Percentiles rank a stretch among this genome's conserved stretches.
These are phyloP conservation scores for Aspergillaceae sp. DNA, from an alignment of 2,329 filamentous ascomycete species.

Conservation along the genomic window DNA sequence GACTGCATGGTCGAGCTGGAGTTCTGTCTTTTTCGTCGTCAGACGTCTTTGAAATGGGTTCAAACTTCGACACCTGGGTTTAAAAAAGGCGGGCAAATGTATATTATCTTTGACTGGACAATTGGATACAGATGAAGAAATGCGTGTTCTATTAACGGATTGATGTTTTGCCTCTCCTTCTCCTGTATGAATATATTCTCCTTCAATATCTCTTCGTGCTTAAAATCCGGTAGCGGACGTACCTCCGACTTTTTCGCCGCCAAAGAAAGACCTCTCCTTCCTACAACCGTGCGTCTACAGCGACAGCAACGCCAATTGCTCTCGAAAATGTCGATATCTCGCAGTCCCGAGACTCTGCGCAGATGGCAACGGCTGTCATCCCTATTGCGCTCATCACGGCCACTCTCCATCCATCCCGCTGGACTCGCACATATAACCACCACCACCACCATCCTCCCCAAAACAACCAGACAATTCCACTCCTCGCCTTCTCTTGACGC, in stretches of 20 bases:
- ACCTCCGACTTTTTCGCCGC: slow-evolving; percentile 2
- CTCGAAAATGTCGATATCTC: slow-evolving; percentile 10
- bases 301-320: neutral
- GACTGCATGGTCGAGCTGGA: slow-evolving; percentile 17
- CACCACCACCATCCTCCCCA: neutral
- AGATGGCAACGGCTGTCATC: slow-evolving; percentile 8
- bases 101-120: slow-evolving; percentile 26
- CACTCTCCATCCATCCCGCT: neutral
- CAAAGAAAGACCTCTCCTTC: neutral
- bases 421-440: neutral
- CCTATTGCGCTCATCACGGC: neutral
- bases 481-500: slow-evolving; percentile 3
- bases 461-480: slow-evolving; percentile 6
- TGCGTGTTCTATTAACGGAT: neutral
- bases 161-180: neutral
- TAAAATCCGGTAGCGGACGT: neutral
- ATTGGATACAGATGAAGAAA: slow-evolving; percentile 9
- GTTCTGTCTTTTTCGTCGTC: slow-evolving; percentile 14
- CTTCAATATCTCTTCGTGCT: neutral
- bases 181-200: neutral
- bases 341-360: slow-evolving; percentile 7
- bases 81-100: slow-evolving; percentile 27
- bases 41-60: slow-evolving; percentile 14
- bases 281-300: neutral
- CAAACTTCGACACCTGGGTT: slow-evolving; percentile 10